Evolutionary conservation across 2,329 filamentous ascomycete genomes (phyloP), one percentile per base, ranked within the genome.

Genomic region (Immersiporthe knoxdaviesiana): DNA sequence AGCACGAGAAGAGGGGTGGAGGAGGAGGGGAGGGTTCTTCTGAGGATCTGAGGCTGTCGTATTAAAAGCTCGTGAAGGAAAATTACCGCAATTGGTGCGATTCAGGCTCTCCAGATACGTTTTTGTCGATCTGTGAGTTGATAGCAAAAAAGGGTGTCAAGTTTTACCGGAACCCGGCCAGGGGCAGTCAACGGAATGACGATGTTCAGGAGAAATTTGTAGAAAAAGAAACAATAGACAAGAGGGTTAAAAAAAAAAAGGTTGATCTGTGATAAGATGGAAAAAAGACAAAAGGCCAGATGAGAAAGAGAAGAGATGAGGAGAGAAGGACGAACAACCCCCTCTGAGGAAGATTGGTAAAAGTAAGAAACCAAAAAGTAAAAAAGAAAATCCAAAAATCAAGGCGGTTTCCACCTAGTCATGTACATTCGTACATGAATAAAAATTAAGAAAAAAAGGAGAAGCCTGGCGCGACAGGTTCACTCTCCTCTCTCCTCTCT

Each of bases 121-220:
- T 27, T 35, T 30, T 70, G 69, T 67, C 67, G 63, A 71, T 71
- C 66, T 35, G n/a, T 32, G 60, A 52, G 35, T 30, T 24, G 10
- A 56, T 24, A 50, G 37, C 32, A 21, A 64, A 52, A 54, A 41
- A 21, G 11, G 37, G 5, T 35, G n/a, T 11, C 35, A 35, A 32
- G 65, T 60, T 66, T 47, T 21, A 39, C 58, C 62, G 67, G 39
- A 64, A 66, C 67, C 69, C 69, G 44, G 67, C 69, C 69, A 71
- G 69, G 69, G 69, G 69, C 60, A 52, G 63, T 63, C 52, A 27
- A 56, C 30, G 30, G 52, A 65, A 70, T 70, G 62, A 68, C 21
- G 69, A 70, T 70, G 58, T 68, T 44, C 69, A 70, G 69, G 64
- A 71, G 66, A 24, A 39, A 52, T 16, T 16, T 41, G 47, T 21